phyloP scores from a whole-genome alignment of 305 asterid genomes.

The Rubia balearica region DNA sequence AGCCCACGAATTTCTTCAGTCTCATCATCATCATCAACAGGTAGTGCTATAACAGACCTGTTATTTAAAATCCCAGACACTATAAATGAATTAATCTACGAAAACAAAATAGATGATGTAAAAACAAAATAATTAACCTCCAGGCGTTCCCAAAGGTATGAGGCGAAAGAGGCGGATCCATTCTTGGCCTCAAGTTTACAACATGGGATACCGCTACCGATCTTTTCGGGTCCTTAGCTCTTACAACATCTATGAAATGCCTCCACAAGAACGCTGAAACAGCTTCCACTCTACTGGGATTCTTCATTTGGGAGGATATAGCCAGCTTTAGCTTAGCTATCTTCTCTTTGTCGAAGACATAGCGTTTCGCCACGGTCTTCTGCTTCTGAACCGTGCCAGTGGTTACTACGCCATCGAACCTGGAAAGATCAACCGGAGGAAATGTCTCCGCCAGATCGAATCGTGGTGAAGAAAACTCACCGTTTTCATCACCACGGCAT shows the following conservation, averaged over 20 bases:
- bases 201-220: background rate
- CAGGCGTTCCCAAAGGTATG: background rate
- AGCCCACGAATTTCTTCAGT: background rate
- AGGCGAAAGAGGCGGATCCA: conserved; percentile 1
- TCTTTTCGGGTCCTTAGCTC: background rate
- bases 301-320: background rate
- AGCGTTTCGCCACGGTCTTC: background rate
- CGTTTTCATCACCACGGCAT: background rate
- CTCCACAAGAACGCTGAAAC: background rate
- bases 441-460: background rate
- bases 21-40: background rate
- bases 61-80: too few relatives aligned
- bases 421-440: background rate
- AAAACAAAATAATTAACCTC: background rate
- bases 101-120: too few relatives aligned
- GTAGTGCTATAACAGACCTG: background rate
- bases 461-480: background rate
- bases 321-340: background rate
- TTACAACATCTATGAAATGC: background rate
- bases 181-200: conserved; percentile 2
- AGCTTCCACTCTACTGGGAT: background rate
- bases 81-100: too few relatives aligned
- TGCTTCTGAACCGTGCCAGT: background rate
- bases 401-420: background rate
- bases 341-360: background rate